Evolutionary conservation across 768 basidiomycete genomes (phyloP).

Genomic region (Boletus tylopilopsis): DNA sequence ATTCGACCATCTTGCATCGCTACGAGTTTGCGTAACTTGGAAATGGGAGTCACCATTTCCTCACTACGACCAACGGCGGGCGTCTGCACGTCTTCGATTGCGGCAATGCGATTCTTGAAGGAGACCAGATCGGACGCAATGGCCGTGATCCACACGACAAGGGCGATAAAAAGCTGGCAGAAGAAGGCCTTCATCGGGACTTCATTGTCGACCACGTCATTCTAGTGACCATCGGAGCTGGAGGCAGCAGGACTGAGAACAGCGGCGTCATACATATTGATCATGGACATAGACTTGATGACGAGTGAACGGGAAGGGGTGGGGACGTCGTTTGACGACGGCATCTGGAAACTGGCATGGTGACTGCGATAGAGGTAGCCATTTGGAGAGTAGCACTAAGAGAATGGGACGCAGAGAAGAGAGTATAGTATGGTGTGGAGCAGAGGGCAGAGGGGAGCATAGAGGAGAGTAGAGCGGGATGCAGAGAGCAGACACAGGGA

Average conservation of each 20-base stretch:
- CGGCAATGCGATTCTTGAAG: slow-evolving; percentile 16
- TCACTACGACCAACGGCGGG: no score
- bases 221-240: neutral
- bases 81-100: slow-evolving; percentile 11
- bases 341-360: neutral
- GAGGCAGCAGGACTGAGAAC: neutral
- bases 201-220: neutral
- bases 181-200: neutral
- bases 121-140: slow-evolving; percentile 12
- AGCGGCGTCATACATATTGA: neutral
- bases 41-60: no score
- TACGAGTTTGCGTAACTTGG: slow-evolving; percentile 6
- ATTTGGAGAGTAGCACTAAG: neutral
- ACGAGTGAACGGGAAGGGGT: neutral
- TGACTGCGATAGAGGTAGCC: neutral
- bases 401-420: neutral
- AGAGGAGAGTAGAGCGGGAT: neutral
- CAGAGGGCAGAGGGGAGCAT: neutral
- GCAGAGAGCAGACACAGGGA: neutral
- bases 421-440: neutral
- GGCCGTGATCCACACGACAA: neutral
- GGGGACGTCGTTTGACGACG: neutral
- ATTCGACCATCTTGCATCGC: slow-evolving; percentile 15
- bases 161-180: slow-evolving; percentile 8
- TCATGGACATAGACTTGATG: neutral